A percentile compares a stretch with the other conserved stretches of the same genome.
Conservation (phyloP, 768 basidiomycete genomes). For the Termitomyces bulborhizus region DNA sequence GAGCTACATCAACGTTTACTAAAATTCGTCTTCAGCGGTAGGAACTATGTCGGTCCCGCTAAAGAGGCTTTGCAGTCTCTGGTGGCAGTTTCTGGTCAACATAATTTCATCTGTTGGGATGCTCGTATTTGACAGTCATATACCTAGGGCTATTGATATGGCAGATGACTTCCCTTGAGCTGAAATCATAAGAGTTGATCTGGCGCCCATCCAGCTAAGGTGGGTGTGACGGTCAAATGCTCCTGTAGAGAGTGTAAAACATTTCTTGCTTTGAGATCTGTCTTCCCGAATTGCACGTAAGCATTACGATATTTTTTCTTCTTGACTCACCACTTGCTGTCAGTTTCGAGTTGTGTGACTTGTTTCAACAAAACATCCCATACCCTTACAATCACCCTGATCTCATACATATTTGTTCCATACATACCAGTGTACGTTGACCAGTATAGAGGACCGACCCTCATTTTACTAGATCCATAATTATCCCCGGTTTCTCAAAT, state of each 20-base stretch:
- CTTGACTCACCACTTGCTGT: not conserved
- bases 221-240: constrained; percentile 19
- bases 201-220: constrained; percentile 71
- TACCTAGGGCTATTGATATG: constrained; percentile 60
- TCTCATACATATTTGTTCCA: constrained; percentile 62
- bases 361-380: constrained; percentile 39
- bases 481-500: constrained; percentile 27
- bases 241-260: not conserved
- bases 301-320: not conserved
- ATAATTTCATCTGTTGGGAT: not conserved
- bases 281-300: not conserved
- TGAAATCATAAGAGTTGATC: constrained; percentile 61
- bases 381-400: constrained; percentile 53
- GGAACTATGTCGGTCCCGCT: constrained; percentile 63
- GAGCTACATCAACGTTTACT: constrained; percentile 59
- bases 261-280: not conserved
- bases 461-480: not conserved
- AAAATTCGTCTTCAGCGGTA: constrained; percentile 60
- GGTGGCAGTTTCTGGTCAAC: not conserved
- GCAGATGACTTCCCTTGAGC: constrained; percentile 66
- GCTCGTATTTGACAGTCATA: not conserved
- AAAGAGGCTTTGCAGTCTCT: constrained; percentile 44
- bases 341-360: constrained; percentile 69
- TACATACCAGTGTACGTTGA: constrained; percentile 56
- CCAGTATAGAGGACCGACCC: too few relatives aligned